Percentiles rank a stretch among this genome's conserved stretches.
Conservation (phyloP, 192 early-diverging fungal species). For the Cetraspora pellucida region DNA sequence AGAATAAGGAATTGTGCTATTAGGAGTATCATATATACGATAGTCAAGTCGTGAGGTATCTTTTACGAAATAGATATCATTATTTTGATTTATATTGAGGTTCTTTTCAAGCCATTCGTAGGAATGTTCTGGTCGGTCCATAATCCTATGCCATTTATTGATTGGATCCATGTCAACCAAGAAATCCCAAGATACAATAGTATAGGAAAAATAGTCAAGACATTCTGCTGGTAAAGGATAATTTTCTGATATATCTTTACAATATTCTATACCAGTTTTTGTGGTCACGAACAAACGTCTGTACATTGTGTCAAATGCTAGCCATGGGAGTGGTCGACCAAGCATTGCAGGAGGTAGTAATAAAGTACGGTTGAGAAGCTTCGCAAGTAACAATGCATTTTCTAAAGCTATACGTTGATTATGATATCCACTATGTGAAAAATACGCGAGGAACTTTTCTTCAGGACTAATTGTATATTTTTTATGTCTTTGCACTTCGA, state of each 20-base stretch:
- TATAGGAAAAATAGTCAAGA: conserved; percentile 59
- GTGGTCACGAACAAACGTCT: conserved; percentile 54
- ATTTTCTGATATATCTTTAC: conserved; percentile 38
- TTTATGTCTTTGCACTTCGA: neutral
- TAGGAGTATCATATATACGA: conserved; percentile 55
- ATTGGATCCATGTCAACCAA: conserved; percentile 55
- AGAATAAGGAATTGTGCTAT: conserved; percentile 31
- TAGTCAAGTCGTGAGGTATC: conserved; percentile 57
- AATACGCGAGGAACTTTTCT: conserved; percentile 57
- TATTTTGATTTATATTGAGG: conserved; percentile 42
- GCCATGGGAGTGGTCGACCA: conserved; percentile 58
- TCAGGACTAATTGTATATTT: conserved; percentile 18
- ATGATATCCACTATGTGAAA: conserved; percentile 57
- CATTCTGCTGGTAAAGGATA: conserved; percentile 55
- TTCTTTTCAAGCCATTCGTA: conserved; percentile 52
- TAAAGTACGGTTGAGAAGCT: conserved; percentile 58
- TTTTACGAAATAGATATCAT: conserved; percentile 50
- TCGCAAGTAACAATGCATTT: conserved; percentile 57
- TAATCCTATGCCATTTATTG: conserved; percentile 40
- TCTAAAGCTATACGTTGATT: conserved; percentile 61
- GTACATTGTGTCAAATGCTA: conserved; percentile 49
- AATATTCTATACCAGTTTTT: conserved; percentile 58
- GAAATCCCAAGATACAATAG: conserved; percentile 57
- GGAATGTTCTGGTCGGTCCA: conserved; percentile 49
- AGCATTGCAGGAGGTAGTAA: conserved; percentile 53